Percentiles rank a stretch among this genome's conserved stretches.
Evolutionary conservation across 768 basidiomycete species (phyloP).

Genomic region (Sistotremastrum niveocremeum): DNA sequence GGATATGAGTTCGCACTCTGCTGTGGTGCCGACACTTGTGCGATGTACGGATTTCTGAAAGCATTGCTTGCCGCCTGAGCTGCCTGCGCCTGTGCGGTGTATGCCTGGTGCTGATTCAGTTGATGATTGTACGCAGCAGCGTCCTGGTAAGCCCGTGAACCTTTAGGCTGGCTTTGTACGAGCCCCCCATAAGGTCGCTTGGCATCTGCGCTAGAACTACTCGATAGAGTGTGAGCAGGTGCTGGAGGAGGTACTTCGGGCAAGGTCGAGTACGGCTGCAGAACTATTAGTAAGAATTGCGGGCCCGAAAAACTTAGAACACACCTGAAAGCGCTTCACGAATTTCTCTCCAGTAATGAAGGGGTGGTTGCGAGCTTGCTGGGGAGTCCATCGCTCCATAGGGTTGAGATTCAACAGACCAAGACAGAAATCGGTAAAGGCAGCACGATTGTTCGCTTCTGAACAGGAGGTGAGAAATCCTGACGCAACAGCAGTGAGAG

Average conservation of each 20-base stretch:
- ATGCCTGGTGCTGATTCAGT: constrained; percentile 85
- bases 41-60: constrained; percentile 74
- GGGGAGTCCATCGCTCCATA: constrained; percentile 91
- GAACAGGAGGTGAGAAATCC: constrained; percentile 2
- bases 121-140: constrained; percentile 93
- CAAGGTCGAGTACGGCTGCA: constrained; percentile 35
- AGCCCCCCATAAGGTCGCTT: constrained; percentile 91
- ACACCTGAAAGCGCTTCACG: constrained; percentile 70
- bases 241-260: constrained; percentile 14
- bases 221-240: constrained; percentile 19
- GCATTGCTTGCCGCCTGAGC: constrained; percentile 54
- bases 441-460: constrained; percentile 89
- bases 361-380: constrained; percentile 89
- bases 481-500: neutral
- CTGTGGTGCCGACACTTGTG: constrained; percentile 26
- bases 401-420: constrained; percentile 92
- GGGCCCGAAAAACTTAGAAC: constrained; percentile 16
- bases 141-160: constrained; percentile 77
- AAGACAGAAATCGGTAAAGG: constrained; percentile 96
- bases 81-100: constrained; percentile 74
- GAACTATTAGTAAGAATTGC: constrained; percentile 3
- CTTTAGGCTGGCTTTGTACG: constrained; percentile 78
- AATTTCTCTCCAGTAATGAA: constrained; percentile 98
- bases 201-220: constrained; percentile 34
- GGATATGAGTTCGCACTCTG: constrained; percentile 8